These are phyloP conservation scores for Wickerhamiella cacticola DNA, from an alignment of 805 yeast species.

Conservation along the genomic window DNA sequence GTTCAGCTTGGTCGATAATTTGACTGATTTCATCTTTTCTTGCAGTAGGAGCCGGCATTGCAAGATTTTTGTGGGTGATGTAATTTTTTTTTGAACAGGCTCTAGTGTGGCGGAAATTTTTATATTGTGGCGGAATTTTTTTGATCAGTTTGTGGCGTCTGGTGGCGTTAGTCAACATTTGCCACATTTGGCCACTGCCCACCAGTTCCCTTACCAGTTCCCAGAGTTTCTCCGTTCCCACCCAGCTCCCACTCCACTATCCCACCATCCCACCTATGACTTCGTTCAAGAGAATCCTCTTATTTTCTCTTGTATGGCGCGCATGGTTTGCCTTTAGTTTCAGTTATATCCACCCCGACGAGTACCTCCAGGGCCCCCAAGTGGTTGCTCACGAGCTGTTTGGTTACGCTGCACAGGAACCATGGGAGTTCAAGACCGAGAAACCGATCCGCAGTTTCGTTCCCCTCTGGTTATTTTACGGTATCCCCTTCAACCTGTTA, in stretches of 20 bases:
- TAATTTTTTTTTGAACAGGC: slow-evolving; percentile 11
- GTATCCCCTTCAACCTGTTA: slow-evolving; percentile 43
- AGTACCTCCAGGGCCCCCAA: slow-evolving; percentile 86
- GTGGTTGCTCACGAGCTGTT: slow-evolving; percentile 40
- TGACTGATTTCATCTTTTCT: slow-evolving; percentile 22
- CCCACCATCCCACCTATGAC: neutral
- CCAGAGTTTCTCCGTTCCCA: neutral
- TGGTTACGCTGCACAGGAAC: slow-evolving; percentile 38
- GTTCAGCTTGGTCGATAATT: slow-evolving; percentile 17
- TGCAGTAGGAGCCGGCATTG: slow-evolving; percentile 32
- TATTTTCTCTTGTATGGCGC: slow-evolving; percentile 37
- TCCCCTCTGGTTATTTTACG: slow-evolving; percentile 56
- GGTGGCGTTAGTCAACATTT: neutral
- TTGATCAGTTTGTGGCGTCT: no score
- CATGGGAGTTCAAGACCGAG: slow-evolving; percentile 70
- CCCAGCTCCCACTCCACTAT: neutral
- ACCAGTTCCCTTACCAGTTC: neutral
- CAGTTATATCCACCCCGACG: slow-evolving; percentile 95
- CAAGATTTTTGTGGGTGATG: neutral
- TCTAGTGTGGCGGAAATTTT: no score
- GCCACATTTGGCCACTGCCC: neutral
- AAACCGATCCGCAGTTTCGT: slow-evolving; percentile 60
- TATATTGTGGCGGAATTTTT: no score
- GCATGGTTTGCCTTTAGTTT: slow-evolving; percentile 50
- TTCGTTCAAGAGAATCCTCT: slow-evolving; percentile 27